Evolutionary conservation across 768 basidiomycete genomes (phyloP), one percentile per base, ranked within the genome.

Genomic region (Xerocomellus intermedius): DNA sequence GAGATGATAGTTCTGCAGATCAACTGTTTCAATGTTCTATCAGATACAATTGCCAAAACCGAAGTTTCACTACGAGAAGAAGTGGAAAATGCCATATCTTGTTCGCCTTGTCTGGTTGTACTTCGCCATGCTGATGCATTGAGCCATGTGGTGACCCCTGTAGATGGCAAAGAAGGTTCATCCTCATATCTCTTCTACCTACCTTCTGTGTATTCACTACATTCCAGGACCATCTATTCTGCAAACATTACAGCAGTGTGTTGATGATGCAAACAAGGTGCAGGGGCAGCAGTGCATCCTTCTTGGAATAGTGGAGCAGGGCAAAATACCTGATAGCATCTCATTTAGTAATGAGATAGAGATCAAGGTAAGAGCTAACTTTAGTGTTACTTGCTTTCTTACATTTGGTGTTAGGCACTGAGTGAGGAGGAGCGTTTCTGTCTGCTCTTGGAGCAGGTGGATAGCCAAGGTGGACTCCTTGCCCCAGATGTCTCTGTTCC

Each of bases 341-440:
- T 66, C 88, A 22, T 96, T 98, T 75, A 98, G 97, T 67, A 91
- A 95, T 64, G 88, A 93, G 59, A 75, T 97, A 21, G 66, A 69
- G 1, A 82, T 95, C 42, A 82, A 91, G 75, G 94, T 92, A 58
- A 33, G 70, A 17, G 13, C 32, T 17, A 12, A 38, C 7, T 54
- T 38, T 14, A 22, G 30, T 43, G 14, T 14, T 56, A 3, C 22
- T 8, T 21, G 3, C 30, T 7, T 32, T 45, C 37, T 55, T 4
- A 54, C 1, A 22, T 33, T 43, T 52, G 26, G 28, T 28, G 8
- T 47, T 2, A 97, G 94, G 90, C 89, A 17, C 92, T 93, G 0
- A 83, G 77, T 56, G 96, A 98, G 72, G 64, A 70, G 8, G 87
- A 92, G 60, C 79, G 97, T 41, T 69, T 80, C 38, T 77, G 75